Evolutionary conservation across 1,284 basidiomycete species (phyloP), one percentile per base, ranked within the genome.

Genomic region (Trichosporon coremiiforme): DNA sequence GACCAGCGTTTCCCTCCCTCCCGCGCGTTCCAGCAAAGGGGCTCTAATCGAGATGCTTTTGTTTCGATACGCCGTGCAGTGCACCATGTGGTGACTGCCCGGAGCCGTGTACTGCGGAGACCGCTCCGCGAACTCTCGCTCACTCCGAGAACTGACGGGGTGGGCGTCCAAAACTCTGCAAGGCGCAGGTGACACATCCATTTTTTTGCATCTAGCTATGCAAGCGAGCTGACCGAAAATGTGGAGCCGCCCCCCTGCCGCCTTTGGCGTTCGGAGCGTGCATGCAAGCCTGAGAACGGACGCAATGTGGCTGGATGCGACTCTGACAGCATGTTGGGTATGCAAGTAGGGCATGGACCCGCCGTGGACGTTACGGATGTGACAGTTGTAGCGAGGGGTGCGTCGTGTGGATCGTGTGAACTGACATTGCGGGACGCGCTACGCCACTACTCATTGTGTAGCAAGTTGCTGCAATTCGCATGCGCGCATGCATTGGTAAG

Each of bases 361-460:
- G 20, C 47, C 47, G 20, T 53, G 47, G 47, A 53, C 47, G 47
- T 53, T 17, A 53, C 50, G 17, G 50, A 10, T 53, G 50, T 53
- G 20, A 53, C 50, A 20, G n/a, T n/a, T 25, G 25, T 25, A 25
- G 25, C 25, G 25, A 3, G 25, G 25, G 25, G n/a, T 22, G 50
- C 50, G 20, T 53, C 25, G 25, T 25, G 25, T 25, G 25, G 25
- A 25, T 25, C 50, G 50, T 53, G 50, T 53, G 50, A 53, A 53
- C 50, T 25, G 22, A 3, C 41, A 20, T 53, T 17, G 50, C 50
- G 50, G 50, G 25, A 53, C 50, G 50, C 50, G n/a, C 50, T 53
- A 53, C 50, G 50, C 50, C 50, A 53, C 50, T n/a, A 15, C n/a
- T 15, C 17, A 45, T 45, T 45, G 41, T 45, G 25, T 25, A 25